phyloP scores from a whole-genome alignment of 345 rosid species.

The Raphanus sativus region DNA sequence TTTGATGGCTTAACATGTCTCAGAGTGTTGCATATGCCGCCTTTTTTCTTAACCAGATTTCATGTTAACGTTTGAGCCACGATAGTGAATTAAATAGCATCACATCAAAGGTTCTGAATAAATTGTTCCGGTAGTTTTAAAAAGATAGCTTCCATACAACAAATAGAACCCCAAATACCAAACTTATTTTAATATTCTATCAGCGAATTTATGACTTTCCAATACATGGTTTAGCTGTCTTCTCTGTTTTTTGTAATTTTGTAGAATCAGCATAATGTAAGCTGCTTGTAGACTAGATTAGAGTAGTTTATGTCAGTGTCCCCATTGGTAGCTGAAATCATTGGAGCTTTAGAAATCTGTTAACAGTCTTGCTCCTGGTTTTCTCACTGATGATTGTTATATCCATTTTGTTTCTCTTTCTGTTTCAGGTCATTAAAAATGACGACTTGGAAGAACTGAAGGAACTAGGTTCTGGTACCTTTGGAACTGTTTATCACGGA shows the following conservation, averaged over 20 bases:
- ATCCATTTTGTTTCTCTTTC: constrained; percentile 3
- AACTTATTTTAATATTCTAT: no score
- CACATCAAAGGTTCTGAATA: no score
- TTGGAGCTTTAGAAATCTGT: constrained; percentile 15
- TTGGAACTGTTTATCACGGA: constrained; percentile 99
- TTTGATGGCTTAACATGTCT: constrained; percentile 12
- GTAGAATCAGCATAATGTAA: background rate
- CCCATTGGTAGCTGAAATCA: constrained; percentile 6
- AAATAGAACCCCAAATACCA: no score
- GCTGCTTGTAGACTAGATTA: constrained; percentile 8
- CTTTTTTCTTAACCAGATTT: background rate
- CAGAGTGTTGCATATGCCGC: constrained; percentile 9
- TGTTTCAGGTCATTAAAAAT: constrained; percentile 72
- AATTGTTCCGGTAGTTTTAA: no score
- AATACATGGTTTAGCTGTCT: background rate
- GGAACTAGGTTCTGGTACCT: constrained; percentile 96
- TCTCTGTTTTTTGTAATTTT: background rate
- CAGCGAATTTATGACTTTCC: no score
- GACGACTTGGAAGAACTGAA: constrained; percentile 96
- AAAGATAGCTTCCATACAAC: no score
- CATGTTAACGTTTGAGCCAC: background rate
- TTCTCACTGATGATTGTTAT: constrained; percentile 6
- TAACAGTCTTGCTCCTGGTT: constrained; percentile 16
- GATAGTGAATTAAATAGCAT: no score
- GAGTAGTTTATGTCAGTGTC: background rate